Conservation (phyloP, 2,329 filamentous ascomycete species). For the Fusarium sp. region DNA sequence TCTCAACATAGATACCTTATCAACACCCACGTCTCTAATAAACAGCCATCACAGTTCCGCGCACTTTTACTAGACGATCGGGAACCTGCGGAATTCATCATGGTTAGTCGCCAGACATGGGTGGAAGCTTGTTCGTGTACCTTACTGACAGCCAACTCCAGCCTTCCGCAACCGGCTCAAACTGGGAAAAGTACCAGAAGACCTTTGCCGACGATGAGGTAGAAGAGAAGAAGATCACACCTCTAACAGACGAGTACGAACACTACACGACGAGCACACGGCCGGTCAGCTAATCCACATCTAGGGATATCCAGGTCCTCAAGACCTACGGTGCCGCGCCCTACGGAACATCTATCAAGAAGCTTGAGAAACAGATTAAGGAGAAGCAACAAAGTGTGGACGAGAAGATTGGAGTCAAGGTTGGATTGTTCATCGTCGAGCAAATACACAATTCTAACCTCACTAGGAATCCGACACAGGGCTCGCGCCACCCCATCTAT, state of each 20-base stretch:
- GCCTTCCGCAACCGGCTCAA: conserved; percentile 93
- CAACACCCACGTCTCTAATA: conserved; percentile 3
- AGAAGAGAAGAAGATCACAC: conserved; percentile 99
- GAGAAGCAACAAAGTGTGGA: conserved; percentile 98
- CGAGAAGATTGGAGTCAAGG: conserved; percentile 95
- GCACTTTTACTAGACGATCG: conserved; percentile 8
- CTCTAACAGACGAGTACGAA: conserved; percentile 92
- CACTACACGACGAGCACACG: not conserved
- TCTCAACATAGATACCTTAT: conserved; percentile 18
- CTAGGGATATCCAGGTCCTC: conserved; percentile 96
- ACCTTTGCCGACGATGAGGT: conserved; percentile 96
- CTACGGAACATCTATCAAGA: conserved; percentile 93
- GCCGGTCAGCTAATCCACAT: conserved; percentile 45
- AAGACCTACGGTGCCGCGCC: conserved; percentile 99
- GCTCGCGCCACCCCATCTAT: conserved; percentile 96
- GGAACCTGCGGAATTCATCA: conserved; percentile 55
- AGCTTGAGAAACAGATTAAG: conserved; percentile 99
- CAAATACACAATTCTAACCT: conserved; percentile 35
- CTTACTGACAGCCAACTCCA: conserved; percentile 59
- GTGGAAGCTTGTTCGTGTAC: conserved; percentile 19
- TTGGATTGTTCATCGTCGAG: conserved; percentile 51
- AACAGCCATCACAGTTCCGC: not conserved
- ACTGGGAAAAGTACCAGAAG: conserved; percentile 99
- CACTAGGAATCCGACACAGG: conserved; percentile 96
- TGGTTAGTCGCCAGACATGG: conserved; percentile 54